Evolutionary conservation across 106 monocot genomes (phyloP).

Genomic region (Agapanthus africanus): DNA sequence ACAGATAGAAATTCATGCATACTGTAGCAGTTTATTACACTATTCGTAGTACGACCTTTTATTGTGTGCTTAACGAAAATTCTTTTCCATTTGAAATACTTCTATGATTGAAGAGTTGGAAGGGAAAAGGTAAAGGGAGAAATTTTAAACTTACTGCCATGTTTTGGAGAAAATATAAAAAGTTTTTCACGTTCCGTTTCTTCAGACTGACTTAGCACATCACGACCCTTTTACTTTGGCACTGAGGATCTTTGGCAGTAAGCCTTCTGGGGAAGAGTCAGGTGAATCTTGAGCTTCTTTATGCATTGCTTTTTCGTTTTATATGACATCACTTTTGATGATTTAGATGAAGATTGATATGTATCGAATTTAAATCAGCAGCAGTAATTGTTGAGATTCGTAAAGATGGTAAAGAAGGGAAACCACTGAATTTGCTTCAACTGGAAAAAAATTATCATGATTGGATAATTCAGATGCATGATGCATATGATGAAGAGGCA

Average conservation of each 20-base stretch:
- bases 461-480: slow-evolving; percentile 36
- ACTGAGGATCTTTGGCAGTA: slow-evolving; percentile 18
- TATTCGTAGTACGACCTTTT: too few relatives aligned
- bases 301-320: too few relatives aligned
- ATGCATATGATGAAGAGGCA: slow-evolving; percentile 34
- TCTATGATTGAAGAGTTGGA: too few relatives aligned
- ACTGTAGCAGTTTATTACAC: too few relatives aligned
- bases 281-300: too few relatives aligned
- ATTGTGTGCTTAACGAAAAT: too few relatives aligned
- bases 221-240: slow-evolving; percentile 27
- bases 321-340: neutral
- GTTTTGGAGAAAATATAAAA: too few relatives aligned
- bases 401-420: slow-evolving; percentile 32
- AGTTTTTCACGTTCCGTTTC: neutral
- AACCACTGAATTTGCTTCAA: slow-evolving; percentile 12
- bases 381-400: slow-evolving; percentile 17
- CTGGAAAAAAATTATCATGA: slow-evolving; percentile 31
- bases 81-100: too few relatives aligned
- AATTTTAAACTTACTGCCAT: too few relatives aligned
- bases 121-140: neutral
- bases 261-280: slow-evolving; percentile 9
- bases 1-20: too few relatives aligned
- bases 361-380: neutral
- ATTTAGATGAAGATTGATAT: neutral
- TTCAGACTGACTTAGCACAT: slow-evolving; percentile 33